Percentiles rank a stretch among this genome's conserved stretches.
phyloP scores from a whole-genome alignment of 2,329 filamentous ascomycete species.

The Apiospora aurea region DNA sequence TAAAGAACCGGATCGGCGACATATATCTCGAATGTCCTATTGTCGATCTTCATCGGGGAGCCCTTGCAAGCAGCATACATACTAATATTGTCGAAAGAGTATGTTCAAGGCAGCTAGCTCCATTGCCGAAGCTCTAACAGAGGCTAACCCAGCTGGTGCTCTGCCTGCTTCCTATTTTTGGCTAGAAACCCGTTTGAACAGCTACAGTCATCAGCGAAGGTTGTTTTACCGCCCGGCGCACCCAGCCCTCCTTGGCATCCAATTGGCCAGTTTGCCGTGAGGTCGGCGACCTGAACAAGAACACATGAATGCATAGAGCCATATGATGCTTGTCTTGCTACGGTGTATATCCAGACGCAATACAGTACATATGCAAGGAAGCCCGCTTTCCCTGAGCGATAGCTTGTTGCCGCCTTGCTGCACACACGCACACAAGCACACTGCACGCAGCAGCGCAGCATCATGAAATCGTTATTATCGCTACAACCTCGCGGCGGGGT shows the following conservation, averaged over 20 bases:
- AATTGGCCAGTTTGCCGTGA: neutral
- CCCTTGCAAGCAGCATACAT: neutral
- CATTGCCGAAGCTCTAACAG: neutral
- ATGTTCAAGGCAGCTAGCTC: neutral
- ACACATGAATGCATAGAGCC: neutral
- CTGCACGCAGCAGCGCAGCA: neutral
- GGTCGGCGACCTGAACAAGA: slow-evolving; percentile 8
- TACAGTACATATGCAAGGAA: slow-evolving; percentile 2
- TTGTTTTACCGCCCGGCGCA: neutral
- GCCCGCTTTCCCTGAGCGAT: neutral
- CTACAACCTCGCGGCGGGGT: neutral
- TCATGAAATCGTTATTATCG: neutral
- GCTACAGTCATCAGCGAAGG: too few relatives aligned
- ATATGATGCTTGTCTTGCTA: slow-evolving; percentile 6
- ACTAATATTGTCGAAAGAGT: neutral
- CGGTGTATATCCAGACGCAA: neutral
- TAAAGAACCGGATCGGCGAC: slow-evolving; percentile 12
- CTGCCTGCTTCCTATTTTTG: neutral
- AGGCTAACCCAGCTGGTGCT: neutral
- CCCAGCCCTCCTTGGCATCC: neutral
- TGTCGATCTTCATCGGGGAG: neutral
- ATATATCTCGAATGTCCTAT: neutral
- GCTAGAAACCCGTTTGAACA: neutral
- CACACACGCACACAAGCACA: too few relatives aligned
- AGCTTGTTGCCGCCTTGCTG: neutral